Evolutionary conservation across 345 rosid species (phyloP).

Genomic region (Citrus australasica): DNA sequence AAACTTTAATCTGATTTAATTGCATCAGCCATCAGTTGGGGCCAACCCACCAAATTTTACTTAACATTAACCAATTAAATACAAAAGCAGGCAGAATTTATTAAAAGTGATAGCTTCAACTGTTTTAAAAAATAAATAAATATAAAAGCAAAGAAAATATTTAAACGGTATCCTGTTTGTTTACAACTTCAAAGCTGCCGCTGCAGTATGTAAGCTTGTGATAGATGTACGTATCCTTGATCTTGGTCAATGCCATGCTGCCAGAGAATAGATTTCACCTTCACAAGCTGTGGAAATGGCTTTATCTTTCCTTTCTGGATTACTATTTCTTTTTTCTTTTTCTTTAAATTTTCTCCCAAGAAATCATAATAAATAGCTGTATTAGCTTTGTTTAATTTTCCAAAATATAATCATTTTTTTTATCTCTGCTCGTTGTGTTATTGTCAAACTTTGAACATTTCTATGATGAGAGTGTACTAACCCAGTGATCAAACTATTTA

Average conservation of each 20-base stretch:
- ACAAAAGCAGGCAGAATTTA: not conserved
- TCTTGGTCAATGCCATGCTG: slow-evolving; percentile 1
- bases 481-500: too few relatives aligned
- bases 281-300: slow-evolving; percentile 13
- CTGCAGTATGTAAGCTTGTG: not conserved
- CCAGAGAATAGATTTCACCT: not conserved
- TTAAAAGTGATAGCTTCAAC: not conserved
- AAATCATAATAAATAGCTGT: too few relatives aligned
- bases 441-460: too few relatives aligned
- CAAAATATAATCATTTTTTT: too few relatives aligned
- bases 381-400: too few relatives aligned
- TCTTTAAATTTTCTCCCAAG: too few relatives aligned
- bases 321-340: too few relatives aligned
- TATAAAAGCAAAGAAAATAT: too few relatives aligned
- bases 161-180: not conserved
- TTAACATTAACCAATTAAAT: not conserved
- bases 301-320: not conserved
- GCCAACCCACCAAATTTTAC: not conserved
- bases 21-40: too few relatives aligned
- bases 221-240: not conserved
- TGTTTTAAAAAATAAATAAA: rapidly evolving
- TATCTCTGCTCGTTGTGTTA: too few relatives aligned
- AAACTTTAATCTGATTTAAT: not conserved
- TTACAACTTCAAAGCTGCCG: not conserved
- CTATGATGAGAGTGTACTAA: too few relatives aligned